phyloP scores from a whole-genome alignment of 2,329 filamentous ascomycete species.

The Dothideomycetidae sp. region DNA sequence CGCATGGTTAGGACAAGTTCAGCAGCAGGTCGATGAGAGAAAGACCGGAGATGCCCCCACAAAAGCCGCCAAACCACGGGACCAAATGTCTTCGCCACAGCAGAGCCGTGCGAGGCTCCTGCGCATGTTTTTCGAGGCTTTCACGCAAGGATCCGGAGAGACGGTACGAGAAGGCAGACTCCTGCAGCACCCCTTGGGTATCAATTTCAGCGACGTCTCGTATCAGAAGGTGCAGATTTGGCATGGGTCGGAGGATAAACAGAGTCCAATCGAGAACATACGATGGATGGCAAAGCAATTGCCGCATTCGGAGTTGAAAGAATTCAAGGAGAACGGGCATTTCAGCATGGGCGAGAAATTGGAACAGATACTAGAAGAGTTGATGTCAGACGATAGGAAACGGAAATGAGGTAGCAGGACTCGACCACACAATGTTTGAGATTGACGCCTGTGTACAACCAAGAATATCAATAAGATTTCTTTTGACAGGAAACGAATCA shows the following conservation, averaged over 20 bases:
- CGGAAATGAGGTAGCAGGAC: too few relatives aligned
- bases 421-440: too few relatives aligned
- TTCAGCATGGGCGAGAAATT: too few relatives aligned
- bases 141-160: background rate
- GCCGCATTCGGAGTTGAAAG: background rate
- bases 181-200: slow-evolving; percentile 10
- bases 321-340: background rate
- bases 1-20: background rate
- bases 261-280: slow-evolving; percentile 10
- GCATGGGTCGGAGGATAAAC: slow-evolving; percentile 22
- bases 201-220: slow-evolving; percentile 19
- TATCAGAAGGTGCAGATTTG: slow-evolving; percentile 18
- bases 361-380: too few relatives aligned
- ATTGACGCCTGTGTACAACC: too few relatives aligned
- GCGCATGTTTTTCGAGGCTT: background rate
- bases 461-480: too few relatives aligned
- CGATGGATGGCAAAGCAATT: background rate
- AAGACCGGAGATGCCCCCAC: too few relatives aligned
- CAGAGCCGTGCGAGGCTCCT: background rate
- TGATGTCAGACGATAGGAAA: too few relatives aligned
- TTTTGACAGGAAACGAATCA: too few relatives aligned
- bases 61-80: too few relatives aligned
- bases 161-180: background rate
- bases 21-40: too few relatives aligned
- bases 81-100: background rate